Base-by-base conservation (phyloP, 768 basidiomycete genomes). In the Auricularia heimuer region DNA sequence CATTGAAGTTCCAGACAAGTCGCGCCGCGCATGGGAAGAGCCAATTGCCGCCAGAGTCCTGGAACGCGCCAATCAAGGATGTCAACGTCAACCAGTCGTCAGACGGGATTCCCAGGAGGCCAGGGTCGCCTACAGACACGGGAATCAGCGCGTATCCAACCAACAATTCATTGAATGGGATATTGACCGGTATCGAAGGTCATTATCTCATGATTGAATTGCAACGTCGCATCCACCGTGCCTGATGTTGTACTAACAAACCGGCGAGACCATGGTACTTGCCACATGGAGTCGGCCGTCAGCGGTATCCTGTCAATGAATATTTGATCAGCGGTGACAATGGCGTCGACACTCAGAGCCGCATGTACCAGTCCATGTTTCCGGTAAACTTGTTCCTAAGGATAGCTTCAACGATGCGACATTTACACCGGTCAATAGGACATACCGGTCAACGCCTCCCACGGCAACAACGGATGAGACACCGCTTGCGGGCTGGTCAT, bases 371-470 rank as follows among this genome's bases (percentile, higher is more conserved):
- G 64, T 64, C 64, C n/a, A 64, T 58, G 24, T n/a, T 51, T 3
- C 64, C 64, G 3, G 64, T 64, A 54, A 60, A 64, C 64, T 64
- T 64, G 39, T 64, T 64, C 54, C 44, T 51, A 33, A 3, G 29
- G 29, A 29, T 29, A 29, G 29, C 29, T 51, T 6, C 6, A 6
- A 21, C 47, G 21, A 21, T 51, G 18, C 11, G 8, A 12, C 11
- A 14, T 51, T 51, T 6, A 16, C 18, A 21, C 11, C 10, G 14
- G 10, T 18, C 16, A 12, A 14, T 51, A 18, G 47, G 47, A 18
- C 47, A 21, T 21, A 51, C 47, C 47, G 7, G 35, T 64, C 64
- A 36, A 64, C 29, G 12, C 64, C 64, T 16, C 64, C 64, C 16
- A 64, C 14, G 10, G 64, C 37, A 14, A 29, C 64, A 34, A 42